Conservation (phyloP, 805 yeast species). For the Candida morakotiae region DNA sequence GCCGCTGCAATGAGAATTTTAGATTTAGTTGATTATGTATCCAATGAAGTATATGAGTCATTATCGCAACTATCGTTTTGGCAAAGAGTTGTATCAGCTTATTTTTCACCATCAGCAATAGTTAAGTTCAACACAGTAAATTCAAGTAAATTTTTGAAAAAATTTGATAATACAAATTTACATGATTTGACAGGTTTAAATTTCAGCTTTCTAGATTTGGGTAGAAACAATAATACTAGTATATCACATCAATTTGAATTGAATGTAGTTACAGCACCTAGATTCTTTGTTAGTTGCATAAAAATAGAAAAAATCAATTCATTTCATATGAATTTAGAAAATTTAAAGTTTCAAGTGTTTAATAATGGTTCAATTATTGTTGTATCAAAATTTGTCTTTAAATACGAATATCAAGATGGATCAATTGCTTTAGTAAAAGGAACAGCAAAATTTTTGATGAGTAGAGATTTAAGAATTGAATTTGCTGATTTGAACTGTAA, state of each 20-base stretch:
- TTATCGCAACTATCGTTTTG: slow-evolving; percentile 31
- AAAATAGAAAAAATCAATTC: slow-evolving; percentile 37
- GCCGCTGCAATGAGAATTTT: slow-evolving; percentile 37
- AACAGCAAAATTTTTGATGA: slow-evolving; percentile 57
- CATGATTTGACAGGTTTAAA: slow-evolving; percentile 8
- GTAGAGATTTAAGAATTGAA: slow-evolving; percentile 61
- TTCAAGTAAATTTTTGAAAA: neutral
- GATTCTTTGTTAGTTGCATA: slow-evolving; percentile 51
- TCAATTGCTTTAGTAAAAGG: slow-evolving; percentile 63
- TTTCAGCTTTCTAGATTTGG: slow-evolving; percentile 16
- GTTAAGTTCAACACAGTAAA: slow-evolving; percentile 20
- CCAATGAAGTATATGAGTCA: slow-evolving; percentile 27
- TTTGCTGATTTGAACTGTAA: slow-evolving; percentile 57
- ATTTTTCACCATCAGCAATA: slow-evolving; percentile 27
- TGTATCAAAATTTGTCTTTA: slow-evolving; percentile 23
- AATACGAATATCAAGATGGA: slow-evolving; percentile 58
- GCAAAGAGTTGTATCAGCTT: slow-evolving; percentile 29
- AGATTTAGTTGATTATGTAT: slow-evolving; percentile 36
- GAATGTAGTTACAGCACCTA: slow-evolving; percentile 59
- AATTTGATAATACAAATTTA: slow-evolving; percentile 2
- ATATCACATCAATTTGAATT: slow-evolving; percentile 51
- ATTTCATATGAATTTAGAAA: slow-evolving; percentile 29
- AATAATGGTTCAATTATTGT: slow-evolving; percentile 36
- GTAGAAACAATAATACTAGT: slow-evolving; percentile 17
- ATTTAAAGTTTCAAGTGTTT: slow-evolving; percentile 37